phyloP scores from a whole-genome alignment of 2,329 filamentous ascomycete genomes.

The Monosporascus sp. region DNA sequence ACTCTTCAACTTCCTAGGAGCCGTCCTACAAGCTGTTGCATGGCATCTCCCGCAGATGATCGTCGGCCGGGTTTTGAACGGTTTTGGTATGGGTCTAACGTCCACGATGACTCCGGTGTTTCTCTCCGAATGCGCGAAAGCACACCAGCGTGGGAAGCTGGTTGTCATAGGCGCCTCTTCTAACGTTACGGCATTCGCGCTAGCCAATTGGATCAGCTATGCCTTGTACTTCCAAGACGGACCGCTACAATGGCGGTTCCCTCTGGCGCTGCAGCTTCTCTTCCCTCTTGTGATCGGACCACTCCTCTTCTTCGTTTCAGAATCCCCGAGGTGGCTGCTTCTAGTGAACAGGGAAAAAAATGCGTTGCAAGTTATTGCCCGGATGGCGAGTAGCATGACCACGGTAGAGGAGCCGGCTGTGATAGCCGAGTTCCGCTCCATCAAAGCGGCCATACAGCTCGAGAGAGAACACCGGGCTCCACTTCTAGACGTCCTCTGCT shows the following conservation, averaged over 20 bases:
- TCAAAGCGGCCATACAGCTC: constrained; percentile 29
- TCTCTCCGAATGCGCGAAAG: constrained; percentile 22
- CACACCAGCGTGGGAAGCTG: constrained; percentile 20
- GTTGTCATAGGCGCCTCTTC: constrained; percentile 26
- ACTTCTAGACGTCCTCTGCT: constrained; percentile 28
- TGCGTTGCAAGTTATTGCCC: constrained; percentile 45
- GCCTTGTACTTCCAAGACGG: constrained; percentile 28
- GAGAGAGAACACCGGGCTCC: constrained; percentile 30
- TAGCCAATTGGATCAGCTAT: constrained; percentile 45
- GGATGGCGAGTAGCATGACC: constrained; percentile 41
- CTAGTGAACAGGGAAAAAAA: constrained; percentile 43
- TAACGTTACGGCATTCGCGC: constrained; percentile 33
- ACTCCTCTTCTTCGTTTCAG: constrained; percentile 24
- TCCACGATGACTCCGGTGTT: constrained; percentile 25
- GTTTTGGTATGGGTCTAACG: constrained; percentile 25
- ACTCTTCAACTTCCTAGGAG: constrained; percentile 58
- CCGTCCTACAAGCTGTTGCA: constrained; percentile 46
- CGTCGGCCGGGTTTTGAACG: constrained; percentile 22
- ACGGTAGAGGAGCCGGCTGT: constrained; percentile 20
- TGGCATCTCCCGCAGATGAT: constrained; percentile 24
- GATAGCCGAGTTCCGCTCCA: constrained; percentile 30
- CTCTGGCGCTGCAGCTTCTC: constrained; percentile 32
- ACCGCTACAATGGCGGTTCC: constrained; percentile 32
- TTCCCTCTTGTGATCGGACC: constrained; percentile 32
- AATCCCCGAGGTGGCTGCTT: constrained; percentile 41